These are phyloP conservation scores for Trichoderma parareesei DNA, from an alignment of 495 filamentous ascomycete species.

Conservation along the genomic window DNA sequence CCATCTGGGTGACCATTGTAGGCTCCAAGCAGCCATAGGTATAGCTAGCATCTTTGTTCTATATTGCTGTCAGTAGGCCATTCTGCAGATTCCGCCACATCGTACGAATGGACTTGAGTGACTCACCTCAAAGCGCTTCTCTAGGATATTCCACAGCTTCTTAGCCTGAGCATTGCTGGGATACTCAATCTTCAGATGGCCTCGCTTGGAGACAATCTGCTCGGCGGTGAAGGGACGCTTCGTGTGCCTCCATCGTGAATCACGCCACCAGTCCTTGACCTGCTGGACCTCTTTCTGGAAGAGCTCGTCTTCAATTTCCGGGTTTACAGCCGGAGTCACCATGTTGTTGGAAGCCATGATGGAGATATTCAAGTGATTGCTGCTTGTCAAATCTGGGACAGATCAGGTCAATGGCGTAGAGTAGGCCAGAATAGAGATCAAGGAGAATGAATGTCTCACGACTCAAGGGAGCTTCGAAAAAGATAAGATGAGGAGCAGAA, in stretches of 20 bases:
- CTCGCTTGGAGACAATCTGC: slow-evolving; percentile 92
- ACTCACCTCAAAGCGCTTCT: slow-evolving; percentile 71
- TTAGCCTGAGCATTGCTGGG: slow-evolving; percentile 79
- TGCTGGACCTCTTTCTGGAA: slow-evolving; percentile 75
- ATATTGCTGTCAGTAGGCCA: background rate
- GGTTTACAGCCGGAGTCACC: slow-evolving; percentile 41
- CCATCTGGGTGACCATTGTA: slow-evolving; percentile 98
- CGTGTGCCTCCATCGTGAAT: slow-evolving; percentile 86
- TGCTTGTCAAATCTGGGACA: background rate
- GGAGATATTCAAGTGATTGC: slow-evolving; percentile 16
- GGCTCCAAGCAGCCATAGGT: slow-evolving; percentile 97
- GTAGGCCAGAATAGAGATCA: background rate
- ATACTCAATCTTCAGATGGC: slow-evolving; percentile 85
- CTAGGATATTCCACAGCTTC: slow-evolving; percentile 90
- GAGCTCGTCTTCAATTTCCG: slow-evolving; percentile 69
- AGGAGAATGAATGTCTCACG: slow-evolving; percentile 3
- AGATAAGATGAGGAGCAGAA: slow-evolving; percentile 5
- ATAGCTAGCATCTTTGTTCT: slow-evolving; percentile 79
- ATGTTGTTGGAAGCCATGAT: slow-evolving; percentile 50
- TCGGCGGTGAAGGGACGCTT: slow-evolving; percentile 91
- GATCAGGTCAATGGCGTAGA: background rate
- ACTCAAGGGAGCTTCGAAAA: background rate
- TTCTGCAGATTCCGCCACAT: background rate
- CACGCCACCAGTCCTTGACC: slow-evolving; percentile 90
- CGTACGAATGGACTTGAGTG: background rate